Evolutionary conservation across 2,329 filamentous ascomycete genomes (phyloP).

Genomic region (Colletotrichum orchidophilum): DNA sequence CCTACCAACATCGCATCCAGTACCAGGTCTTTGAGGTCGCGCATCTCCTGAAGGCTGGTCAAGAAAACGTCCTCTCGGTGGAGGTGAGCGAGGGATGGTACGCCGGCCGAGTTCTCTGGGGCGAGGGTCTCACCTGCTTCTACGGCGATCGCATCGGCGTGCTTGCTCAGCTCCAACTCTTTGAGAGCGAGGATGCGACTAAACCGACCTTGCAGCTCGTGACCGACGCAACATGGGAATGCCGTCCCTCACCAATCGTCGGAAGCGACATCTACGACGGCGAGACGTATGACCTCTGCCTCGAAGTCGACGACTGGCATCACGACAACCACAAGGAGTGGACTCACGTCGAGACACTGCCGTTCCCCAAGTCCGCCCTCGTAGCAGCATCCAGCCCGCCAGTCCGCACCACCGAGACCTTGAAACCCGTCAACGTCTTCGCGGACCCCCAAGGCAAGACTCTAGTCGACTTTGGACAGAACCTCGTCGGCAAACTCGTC

Average conservation of each 20-base stretch:
- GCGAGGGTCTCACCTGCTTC: constrained; percentile 38
- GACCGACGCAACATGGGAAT: constrained; percentile 51
- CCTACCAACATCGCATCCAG: constrained; percentile 52
- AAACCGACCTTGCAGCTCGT: constrained; percentile 38
- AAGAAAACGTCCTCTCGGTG: constrained; percentile 52
- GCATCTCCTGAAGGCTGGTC: constrained; percentile 37
- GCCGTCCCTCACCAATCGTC: constrained; percentile 43
- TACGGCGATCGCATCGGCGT: constrained; percentile 51
- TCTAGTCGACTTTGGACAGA: constrained; percentile 67
- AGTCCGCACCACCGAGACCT: constrained; percentile 46
- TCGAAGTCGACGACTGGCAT: constrained; percentile 36
- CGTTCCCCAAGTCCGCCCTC: constrained; percentile 44
- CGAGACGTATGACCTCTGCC: constrained; percentile 56
- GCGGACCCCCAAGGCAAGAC: constrained; percentile 51
- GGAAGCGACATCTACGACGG: constrained; percentile 62
- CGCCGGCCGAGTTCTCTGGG: constrained; percentile 39
- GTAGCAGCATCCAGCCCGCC: constrained; percentile 53
- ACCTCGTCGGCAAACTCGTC: constrained; percentile 61
- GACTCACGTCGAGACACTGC: constrained; percentile 41
- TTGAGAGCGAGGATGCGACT: constrained; percentile 39
- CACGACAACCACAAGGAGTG: constrained; percentile 39
- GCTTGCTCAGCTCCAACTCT: constrained; percentile 49
- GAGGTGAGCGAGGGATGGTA: constrained; percentile 64
- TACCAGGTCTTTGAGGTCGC: constrained; percentile 57
- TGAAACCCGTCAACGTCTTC: constrained; percentile 43